A percentile compares a stretch with the other conserved stretches of the same genome.
These are phyloP conservation scores for Babjeviella inositovora DNA, from an alignment of 805 yeast species.

Conservation along the genomic window DNA sequence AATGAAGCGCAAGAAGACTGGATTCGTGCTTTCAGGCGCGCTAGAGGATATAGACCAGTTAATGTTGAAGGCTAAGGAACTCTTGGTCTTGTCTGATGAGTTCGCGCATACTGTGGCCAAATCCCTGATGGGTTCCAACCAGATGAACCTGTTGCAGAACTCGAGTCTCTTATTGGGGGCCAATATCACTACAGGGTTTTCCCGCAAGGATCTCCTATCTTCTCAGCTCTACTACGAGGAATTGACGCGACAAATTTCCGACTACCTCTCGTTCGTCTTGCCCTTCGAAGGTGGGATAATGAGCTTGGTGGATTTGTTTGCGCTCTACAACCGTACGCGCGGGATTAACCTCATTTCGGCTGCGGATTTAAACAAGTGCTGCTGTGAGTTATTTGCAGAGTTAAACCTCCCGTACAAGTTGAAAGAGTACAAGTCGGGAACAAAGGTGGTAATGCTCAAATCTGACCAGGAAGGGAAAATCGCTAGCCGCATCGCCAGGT, in stretches of 20 bases:
- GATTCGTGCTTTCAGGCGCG: slow-evolving; percentile 14
- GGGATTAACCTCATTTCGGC: slow-evolving; percentile 17
- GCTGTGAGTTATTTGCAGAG: slow-evolving; percentile 11
- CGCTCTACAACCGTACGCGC: slow-evolving; percentile 1
- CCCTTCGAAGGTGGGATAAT: not conserved
- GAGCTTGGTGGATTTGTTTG: slow-evolving; percentile 1
- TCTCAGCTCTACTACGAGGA: slow-evolving; percentile 19
- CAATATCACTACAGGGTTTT: slow-evolving; percentile 9
- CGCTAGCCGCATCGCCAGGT: too few species aligned
- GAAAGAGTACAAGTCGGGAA: too few species aligned
- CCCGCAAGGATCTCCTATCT: slow-evolving; percentile 10
- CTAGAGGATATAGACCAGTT: slow-evolving; percentile 23
- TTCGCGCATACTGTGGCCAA: slow-evolving; percentile 4
- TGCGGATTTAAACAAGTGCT: slow-evolving; percentile 12
- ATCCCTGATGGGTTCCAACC: too few species aligned
- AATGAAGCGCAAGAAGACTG: slow-evolving; percentile 18
- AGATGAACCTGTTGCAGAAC: not conserved
- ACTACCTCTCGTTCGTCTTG: slow-evolving; percentile 8
- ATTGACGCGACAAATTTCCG: slow-evolving; percentile 20
- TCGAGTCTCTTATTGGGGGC: too few species aligned
- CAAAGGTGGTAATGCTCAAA: too few species aligned
- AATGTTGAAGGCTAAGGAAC: slow-evolving; percentile 23
- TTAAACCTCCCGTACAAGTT: slow-evolving; percentile 15
- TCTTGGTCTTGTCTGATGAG: slow-evolving; percentile 13
- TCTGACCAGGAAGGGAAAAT: too few species aligned